These are phyloP conservation scores for Bruguiera parviflora DNA, from an alignment of 345 rosid genomes.

Conservation along the genomic window DNA sequence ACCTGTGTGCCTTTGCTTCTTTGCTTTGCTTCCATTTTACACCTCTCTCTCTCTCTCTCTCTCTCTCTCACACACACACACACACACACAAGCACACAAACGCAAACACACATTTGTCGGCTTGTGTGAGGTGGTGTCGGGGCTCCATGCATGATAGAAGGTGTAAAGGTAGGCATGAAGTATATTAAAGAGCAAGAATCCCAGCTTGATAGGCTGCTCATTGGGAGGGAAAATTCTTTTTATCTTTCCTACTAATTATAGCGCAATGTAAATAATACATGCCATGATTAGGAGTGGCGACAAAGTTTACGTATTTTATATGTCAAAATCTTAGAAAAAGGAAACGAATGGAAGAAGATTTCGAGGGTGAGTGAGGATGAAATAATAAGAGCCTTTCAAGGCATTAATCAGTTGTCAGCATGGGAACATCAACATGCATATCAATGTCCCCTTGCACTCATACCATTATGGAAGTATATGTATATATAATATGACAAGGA, in stretches of 20 bases:
- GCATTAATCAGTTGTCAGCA: conserved; percentile 11
- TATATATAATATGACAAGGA: no score
- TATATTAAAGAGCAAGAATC: conserved; percentile 7
- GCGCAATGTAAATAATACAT: conserved; percentile 24
- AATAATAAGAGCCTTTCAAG: background rate
- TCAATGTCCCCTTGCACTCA: background rate
- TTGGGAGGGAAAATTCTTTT: conserved; percentile 24
- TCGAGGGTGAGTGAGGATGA: background rate
- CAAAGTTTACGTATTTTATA: conserved; percentile 36
- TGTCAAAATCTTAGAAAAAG: conserved; percentile 23
- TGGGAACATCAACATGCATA: conserved; percentile 5
- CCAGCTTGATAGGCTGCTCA: conserved; percentile 22
- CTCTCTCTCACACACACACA: background rate
- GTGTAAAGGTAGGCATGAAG: conserved; percentile 36
- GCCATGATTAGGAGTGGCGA: conserved; percentile 43
- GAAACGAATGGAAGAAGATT: conserved; percentile 9
- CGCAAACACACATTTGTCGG: background rate
- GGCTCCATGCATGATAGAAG: conserved; percentile 38
- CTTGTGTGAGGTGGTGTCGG: conserved; percentile 11
- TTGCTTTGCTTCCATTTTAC: conserved; percentile 62
- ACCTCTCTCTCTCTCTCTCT: conserved; percentile 26
- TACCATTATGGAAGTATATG: background rate
- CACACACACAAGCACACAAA: no score
- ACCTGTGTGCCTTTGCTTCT: conserved; percentile 40
- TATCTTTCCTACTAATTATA: conserved; percentile 29